Percentiles rank a stretch among this genome's conserved stretches.
Evolutionary conservation across 139 green algal genomes (phyloP).

Genomic region (Asterochloris erici): DNA sequence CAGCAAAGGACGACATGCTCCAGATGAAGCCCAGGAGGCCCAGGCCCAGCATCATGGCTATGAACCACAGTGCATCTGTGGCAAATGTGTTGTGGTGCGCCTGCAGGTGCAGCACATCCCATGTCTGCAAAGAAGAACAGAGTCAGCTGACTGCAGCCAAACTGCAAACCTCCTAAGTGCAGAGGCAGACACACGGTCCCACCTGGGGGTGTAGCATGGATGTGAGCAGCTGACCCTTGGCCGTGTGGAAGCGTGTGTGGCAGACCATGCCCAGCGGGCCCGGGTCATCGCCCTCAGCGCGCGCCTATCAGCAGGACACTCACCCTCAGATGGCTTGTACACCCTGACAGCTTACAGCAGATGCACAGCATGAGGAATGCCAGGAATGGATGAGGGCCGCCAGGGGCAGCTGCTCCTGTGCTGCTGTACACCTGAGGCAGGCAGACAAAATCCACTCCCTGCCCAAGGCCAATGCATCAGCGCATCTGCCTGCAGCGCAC

Average conservation of each 20-base stretch:
- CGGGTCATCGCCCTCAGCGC: not conserved
- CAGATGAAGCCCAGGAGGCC: not conserved
- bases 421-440: not conserved
- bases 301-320: not conserved
- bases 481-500: not conserved
- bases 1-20: not conserved
- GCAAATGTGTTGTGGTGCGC: constrained; percentile 51
- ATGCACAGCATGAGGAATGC: not conserved
- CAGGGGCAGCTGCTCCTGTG: not conserved
- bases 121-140: not conserved
- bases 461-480: not conserved
- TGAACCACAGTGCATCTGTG: constrained; percentile 57
- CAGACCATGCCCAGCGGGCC: constrained; percentile 53
- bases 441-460: not conserved
- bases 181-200: not conserved
- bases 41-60: constrained; percentile 16
- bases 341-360: not conserved
- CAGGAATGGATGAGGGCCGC: not conserved
- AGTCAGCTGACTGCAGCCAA: not conserved
- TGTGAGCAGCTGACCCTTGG: constrained; percentile 72
- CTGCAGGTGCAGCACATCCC: constrained; percentile 23
- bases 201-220: constrained; percentile 45
- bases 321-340: not conserved
- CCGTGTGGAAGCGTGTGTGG: constrained; percentile 60
- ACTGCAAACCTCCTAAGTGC: not conserved